phyloP scores from a whole-genome alignment of 495 filamentous ascomycete species.

The Cudoniella acicularis region DNA sequence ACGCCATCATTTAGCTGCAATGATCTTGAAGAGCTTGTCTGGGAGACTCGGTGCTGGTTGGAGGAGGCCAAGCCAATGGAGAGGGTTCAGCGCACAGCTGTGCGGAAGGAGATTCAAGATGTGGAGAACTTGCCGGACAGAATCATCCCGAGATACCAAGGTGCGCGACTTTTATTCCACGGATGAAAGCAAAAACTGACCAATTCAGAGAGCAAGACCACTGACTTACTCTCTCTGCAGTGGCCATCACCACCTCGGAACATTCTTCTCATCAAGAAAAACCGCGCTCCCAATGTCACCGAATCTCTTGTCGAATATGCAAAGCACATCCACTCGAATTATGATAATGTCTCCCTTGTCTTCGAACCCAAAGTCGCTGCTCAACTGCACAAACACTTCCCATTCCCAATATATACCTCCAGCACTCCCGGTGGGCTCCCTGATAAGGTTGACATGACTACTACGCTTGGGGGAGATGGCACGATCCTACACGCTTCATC shows the following conservation, averaged over 20 bases:
- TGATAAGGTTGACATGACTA: conserved; percentile 78
- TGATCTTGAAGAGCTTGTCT: conserved; percentile 13
- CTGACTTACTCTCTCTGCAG: conserved; percentile 67
- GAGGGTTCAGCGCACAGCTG: conserved; percentile 18
- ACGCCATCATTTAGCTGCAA: not conserved
- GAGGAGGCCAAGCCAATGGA: not conserved
- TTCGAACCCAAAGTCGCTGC: conserved; percentile 74
- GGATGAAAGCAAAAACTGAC: no score
- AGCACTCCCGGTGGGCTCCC: conserved; percentile 32
- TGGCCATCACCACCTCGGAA: conserved; percentile 91
- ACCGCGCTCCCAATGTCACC: conserved; percentile 66
- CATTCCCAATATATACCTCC: conserved; percentile 73
- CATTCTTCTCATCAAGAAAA: conserved; percentile 85
- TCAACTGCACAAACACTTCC: conserved; percentile 66
- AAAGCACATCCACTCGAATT: conserved; percentile 72
- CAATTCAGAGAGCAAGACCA: conserved; percentile 24
- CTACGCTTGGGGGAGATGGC: conserved; percentile 91
- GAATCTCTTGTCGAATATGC: conserved; percentile 73
- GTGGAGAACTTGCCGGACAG: conserved; percentile 20
- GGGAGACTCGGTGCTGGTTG: conserved; percentile 6
- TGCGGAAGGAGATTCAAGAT: conserved; percentile 21
- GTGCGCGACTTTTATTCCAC: not conserved
- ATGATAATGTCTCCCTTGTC: conserved; percentile 76
- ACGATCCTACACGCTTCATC: conserved; percentile 91
- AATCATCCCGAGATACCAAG: conserved; percentile 26